phyloP scores from a whole-genome alignment of 345 rosid genomes.

The Eucalyptus victrix region DNA sequence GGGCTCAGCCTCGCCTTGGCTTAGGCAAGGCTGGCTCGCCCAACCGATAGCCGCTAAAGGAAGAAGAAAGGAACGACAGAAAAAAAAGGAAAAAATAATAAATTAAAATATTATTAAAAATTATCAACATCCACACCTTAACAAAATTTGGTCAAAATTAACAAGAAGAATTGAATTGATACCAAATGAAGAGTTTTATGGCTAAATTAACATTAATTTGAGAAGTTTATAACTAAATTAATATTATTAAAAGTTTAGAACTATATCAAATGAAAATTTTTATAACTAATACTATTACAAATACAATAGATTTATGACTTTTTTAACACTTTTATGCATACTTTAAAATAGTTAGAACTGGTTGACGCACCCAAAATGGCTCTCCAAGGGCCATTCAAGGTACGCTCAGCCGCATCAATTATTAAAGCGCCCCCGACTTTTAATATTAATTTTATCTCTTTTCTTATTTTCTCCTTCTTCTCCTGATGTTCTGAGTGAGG shows the following conservation, averaged over 20 bases:
- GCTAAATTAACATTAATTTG: rapidly evolving
- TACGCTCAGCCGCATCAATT: slow-evolving; percentile 38
- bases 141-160: rapidly evolving
- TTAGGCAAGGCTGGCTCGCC: rapidly evolving
- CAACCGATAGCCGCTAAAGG: too few species aligned
- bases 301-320: rapidly evolving
- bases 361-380: slow-evolving; percentile 2
- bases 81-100: rapidly evolving
- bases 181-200: rapidly evolving
- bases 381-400: slow-evolving; percentile 19
- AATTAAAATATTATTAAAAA: too few species aligned
- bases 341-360: slow-evolving; percentile 4
- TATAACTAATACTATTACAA: too few species aligned
- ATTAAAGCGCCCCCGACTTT: slow-evolving; percentile 45
- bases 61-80: rapidly evolving
- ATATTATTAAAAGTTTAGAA: rapidly evolving
- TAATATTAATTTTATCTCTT: too few species aligned
- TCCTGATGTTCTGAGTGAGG: too few species aligned
- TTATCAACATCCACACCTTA: rapidly evolving
- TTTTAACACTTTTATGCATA: rapidly evolving
- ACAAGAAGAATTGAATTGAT: rapidly evolving
- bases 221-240: rapidly evolving
- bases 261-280: rapidly evolving
- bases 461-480: too few species aligned
- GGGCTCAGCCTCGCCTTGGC: rapidly evolving